Percentiles rank a stretch among this genome's conserved stretches.
Evolutionary conservation across 106 monocot species (phyloP).

Genomic region (Acorus gramineus): DNA sequence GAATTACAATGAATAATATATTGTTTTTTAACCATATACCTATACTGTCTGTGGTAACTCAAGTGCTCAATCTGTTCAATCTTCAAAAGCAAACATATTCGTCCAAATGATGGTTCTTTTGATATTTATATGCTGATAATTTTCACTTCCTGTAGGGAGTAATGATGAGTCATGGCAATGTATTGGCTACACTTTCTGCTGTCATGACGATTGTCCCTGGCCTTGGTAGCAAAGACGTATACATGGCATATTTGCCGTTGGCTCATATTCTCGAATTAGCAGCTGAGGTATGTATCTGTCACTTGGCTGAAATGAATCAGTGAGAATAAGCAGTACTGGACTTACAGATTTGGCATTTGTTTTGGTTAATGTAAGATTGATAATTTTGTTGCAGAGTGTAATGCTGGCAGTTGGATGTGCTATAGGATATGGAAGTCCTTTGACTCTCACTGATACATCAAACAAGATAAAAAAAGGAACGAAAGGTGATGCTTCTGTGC

Average conservation of each 20-base stretch:
- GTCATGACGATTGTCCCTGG: slow-evolving; percentile 94
- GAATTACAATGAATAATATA: too few species aligned
- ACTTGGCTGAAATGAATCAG: not conserved
- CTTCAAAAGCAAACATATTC: too few species aligned
- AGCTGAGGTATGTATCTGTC: slow-evolving; percentile 57
- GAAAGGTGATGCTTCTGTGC: slow-evolving; percentile 84
- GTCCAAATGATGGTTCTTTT: not conserved
- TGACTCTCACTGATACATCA: slow-evolving; percentile 98
- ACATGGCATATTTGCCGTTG: slow-evolving; percentile 90
- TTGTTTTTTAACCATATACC: too few species aligned
- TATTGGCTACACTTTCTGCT: slow-evolving; percentile 73
- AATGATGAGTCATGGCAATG: slow-evolving; percentile 95
- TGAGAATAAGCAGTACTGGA: too few species aligned
- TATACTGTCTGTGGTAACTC: too few species aligned
- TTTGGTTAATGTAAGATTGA: too few species aligned
- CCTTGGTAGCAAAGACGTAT: slow-evolving; percentile 74
- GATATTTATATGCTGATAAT: slow-evolving; percentile 1
- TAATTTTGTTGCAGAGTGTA: slow-evolving; percentile 41
- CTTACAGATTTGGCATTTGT: too few species aligned
- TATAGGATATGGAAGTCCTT: slow-evolving; percentile 92
- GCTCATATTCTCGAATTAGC: slow-evolving; percentile 99
- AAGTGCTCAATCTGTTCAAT: too few species aligned
- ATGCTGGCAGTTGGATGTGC: slow-evolving; percentile 72
- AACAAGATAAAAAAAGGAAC: slow-evolving; percentile 97
- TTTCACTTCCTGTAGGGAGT: slow-evolving; percentile 53